A percentile compares a stretch with the other conserved stretches of the same genome.
phyloP scores from a whole-genome alignment of 2,329 filamentous ascomycete genomes.

The Dactylonectria estremocensis region DNA sequence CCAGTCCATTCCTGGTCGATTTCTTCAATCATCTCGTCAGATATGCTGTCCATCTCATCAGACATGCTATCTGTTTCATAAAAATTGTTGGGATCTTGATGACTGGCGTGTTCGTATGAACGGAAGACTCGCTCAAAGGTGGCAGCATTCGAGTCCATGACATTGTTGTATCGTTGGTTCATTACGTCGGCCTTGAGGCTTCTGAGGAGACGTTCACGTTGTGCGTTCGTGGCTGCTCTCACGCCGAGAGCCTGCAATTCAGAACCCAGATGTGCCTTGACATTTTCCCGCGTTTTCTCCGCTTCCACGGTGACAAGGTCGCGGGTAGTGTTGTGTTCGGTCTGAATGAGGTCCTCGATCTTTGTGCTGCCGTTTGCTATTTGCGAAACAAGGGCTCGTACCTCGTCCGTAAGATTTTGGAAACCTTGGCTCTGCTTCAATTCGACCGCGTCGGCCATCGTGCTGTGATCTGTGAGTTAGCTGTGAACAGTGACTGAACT shows the following conservation, averaged over 20 bases:
- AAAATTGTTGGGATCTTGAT: background rate
- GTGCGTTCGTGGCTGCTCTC: background rate
- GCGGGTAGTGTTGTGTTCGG: slow-evolving; percentile 5
- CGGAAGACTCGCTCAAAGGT: slow-evolving; percentile 10
- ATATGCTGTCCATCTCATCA: background rate
- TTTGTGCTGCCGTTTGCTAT: slow-evolving; percentile 5
- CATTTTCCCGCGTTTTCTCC: background rate
- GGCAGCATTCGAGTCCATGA: slow-evolving; percentile 3
- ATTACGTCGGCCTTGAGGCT: slow-evolving; percentile 15
- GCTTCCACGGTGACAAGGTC: background rate
- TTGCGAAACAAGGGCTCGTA: background rate
- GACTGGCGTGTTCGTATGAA: background rate
- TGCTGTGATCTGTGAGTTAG: slow-evolving; percentile 4
- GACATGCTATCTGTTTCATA: background rate
- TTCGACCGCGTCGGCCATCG: slow-evolving; percentile 6
- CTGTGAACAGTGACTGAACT: background rate
- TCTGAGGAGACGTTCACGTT: background rate
- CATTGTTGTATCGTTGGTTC: background rate
- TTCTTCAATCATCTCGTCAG: too few relatives aligned
- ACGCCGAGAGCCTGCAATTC: background rate
- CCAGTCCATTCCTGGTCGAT: slow-evolving; percentile 4
- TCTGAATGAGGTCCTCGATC: slow-evolving; percentile 10
- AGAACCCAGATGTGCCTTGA: background rate
- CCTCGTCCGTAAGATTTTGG: background rate
- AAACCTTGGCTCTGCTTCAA: background rate